Evolutionary conservation across 2,329 filamentous ascomycete genomes (phyloP), one percentile per base, ranked within the genome.

Genomic region (Claviceps citrina): DNA sequence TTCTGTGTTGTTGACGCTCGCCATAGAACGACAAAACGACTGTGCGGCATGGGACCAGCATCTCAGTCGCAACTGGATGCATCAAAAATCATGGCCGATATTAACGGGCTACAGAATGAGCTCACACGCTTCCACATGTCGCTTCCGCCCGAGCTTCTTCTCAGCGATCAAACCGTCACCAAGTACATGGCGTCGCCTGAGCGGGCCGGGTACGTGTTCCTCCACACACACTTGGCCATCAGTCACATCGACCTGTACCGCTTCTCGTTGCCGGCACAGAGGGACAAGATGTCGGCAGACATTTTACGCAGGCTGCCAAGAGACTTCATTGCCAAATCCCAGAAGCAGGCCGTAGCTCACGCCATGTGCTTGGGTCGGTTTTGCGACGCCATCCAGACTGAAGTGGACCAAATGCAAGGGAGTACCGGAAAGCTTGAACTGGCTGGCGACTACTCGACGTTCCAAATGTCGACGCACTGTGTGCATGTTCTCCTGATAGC

Each of bases 181-280:
- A 50, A 47, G 32, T 59, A 56, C 39, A 51, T 60, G 20, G 46
- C 46, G 3, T 52, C 52, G 2, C 42, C 52, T 3, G 51, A 62
- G 31, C 50, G 56, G 18, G 47, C 52, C 5, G 57, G 56, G 19
- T 64, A 59, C 34, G 52, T 61, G 25, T 59, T 58, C 44, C 51
- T 64, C 20, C 59, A 63, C 45, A 56, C 54, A 1, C 53, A 56
- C 36, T 49, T 63, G 15, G 56, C 55, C 20, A 51, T 54, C 6
- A 51, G 57, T 28, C 58, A 64, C 39, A 54, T 63, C 10, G 60
- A 64, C 25, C 46, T 64, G 6, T 64, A 64, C 42, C 53, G 61
- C 9, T 60, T 62, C 41, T 54, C 57, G 12, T 47, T 64, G 6
- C 61, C 61, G 0, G 57, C 57, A 1, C 49, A 61, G 1, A 47